Percentiles rank a stretch among this genome's conserved stretches.
Evolutionary conservation across 164 flowering plant genomes (phyloP).

Genomic region (Sextonia rubra): DNA sequence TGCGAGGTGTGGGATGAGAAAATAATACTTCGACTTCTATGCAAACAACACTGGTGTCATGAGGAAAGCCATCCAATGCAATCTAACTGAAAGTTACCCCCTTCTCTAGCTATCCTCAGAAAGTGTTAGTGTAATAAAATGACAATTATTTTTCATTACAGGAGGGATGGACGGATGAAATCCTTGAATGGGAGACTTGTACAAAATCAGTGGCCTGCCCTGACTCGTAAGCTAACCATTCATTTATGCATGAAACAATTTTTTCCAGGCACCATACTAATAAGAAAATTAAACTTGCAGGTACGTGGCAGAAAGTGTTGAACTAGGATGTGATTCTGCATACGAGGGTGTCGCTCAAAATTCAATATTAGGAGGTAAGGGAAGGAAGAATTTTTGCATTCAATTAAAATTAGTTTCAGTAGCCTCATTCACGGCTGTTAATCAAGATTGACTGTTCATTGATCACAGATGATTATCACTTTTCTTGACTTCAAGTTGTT

Average conservation of each 20-base stretch:
- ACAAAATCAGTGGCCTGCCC: conserved; percentile 3
- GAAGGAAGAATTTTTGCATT: not conserved
- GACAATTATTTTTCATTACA: not conserved
- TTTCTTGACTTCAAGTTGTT: conserved; percentile 2
- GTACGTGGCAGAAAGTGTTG: conserved; percentile 8
- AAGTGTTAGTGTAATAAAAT: not conserved
- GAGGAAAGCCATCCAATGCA: conserved; percentile 4
- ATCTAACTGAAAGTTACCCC: conserved; percentile 5
- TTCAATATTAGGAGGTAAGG: conserved; percentile 4
- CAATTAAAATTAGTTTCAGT: not conserved
- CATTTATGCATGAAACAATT: not conserved
- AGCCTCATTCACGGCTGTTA: not conserved
- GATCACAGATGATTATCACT: conserved; percentile 8
- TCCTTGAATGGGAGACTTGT: conserved; percentile 9
- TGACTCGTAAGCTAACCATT: conserved; percentile 2
- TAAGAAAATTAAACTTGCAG: not conserved
- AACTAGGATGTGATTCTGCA: conserved; percentile 8
- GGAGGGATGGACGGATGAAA: conserved; percentile 10
- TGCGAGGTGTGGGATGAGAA: conserved; percentile 9
- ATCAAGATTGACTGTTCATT: not conserved
- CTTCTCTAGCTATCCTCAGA: not conserved
- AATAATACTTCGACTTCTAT: conserved; percentile 2
- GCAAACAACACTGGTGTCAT: not conserved
- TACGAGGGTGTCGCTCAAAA: not conserved
- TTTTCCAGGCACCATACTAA: not conserved